Base-by-base conservation (phyloP, 345 rosid species). In the Sonneratia caseolaris region DNA sequence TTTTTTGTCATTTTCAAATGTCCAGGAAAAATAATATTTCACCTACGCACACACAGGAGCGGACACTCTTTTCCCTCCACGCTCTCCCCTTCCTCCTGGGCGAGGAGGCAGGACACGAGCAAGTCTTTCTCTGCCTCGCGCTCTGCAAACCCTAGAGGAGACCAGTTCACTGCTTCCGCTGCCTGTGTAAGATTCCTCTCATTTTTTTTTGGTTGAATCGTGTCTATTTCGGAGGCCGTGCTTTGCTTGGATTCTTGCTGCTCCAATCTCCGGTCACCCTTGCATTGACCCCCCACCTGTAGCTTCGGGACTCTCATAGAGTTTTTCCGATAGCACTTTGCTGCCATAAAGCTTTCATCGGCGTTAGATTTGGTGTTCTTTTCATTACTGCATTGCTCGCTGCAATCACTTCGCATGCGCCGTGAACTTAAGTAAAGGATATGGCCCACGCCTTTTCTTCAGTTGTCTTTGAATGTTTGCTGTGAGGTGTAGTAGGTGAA, bases 161-260 rank as follows among this genome's bases (percentile, higher is more conserved):
- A 42, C 48, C 62, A 19, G 45, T 53, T 18, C 48, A 36, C 47
- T 5, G 72, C 47, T 53, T 14, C 32, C 32, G 21, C 49, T 47
- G 49, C 72, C 72, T 6, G 43, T 36, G 66, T 70, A 70, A 70
- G 73, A 8, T 21, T 56, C 3, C 36, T 56, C 66, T 27, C 37
- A 22, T n/a, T 62, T 42, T n/a, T 62, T 42, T 1, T 2, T 21
- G 0, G 0, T 0, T 35, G 73, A 70, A 37, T 56, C 21, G 14
- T 56, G 0, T 27, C 21, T 70, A 10, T 11, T 14, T 62, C 37
- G 9, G 6, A 24, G 66, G 13, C 10, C 45, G 37, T n/a, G 64
- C 64, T 57, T 57, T 10, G 64, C 12, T 57, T 62, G 15, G 37
- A 4, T 4, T 62, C 16, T 35, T 6, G 37, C 10, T 32, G 37